These are phyloP conservation scores for Heritiera littoralis DNA, from an alignment of 345 rosid genomes.

Conservation along the genomic window DNA sequence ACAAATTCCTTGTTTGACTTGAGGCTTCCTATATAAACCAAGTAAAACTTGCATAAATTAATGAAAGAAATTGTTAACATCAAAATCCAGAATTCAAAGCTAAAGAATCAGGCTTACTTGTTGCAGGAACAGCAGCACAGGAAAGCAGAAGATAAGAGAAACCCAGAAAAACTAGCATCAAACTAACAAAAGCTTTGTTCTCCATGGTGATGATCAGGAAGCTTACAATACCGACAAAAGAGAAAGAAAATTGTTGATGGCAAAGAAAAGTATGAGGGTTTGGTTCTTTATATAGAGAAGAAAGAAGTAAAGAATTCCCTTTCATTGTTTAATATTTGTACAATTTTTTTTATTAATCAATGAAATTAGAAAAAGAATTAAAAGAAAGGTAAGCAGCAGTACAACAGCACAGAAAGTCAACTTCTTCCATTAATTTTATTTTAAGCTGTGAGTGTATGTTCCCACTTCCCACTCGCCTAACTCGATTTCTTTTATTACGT, in stretches of 20 bases:
- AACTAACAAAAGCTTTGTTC: slow-evolving; percentile 22
- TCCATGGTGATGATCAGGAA: slow-evolving; percentile 23
- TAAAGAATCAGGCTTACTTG: slow-evolving; percentile 28
- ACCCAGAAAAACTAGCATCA: slow-evolving; percentile 35
- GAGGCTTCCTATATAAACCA: slow-evolving; percentile 40
- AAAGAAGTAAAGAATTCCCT: not conserved
- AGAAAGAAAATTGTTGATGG: slow-evolving; percentile 18
- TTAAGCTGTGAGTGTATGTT: slow-evolving; percentile 19
- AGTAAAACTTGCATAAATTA: not conserved
- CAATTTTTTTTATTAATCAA: not conserved
- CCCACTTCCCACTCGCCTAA: slow-evolving; percentile 39
- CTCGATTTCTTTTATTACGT: slow-evolving; percentile 1
- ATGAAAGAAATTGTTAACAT: not conserved
- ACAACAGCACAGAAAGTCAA: slow-evolving; percentile 34
- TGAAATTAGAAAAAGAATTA: slow-evolving; percentile 4
- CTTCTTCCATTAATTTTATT: slow-evolving; percentile 28
- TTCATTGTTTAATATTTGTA: not conserved
- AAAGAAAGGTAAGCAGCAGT: not conserved
- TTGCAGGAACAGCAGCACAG: slow-evolving; percentile 34
- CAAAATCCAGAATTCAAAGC: not conserved
- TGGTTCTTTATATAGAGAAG: slow-evolving; percentile 22
- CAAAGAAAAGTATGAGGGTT: not conserved
- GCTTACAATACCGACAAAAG: not conserved
- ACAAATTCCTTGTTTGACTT: slow-evolving; percentile 31
- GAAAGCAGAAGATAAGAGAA: slow-evolving; percentile 35